Evolutionary conservation across 495 filamentous ascomycete genomes (phyloP).

Genomic region (Endocarpon pusillum): DNA sequence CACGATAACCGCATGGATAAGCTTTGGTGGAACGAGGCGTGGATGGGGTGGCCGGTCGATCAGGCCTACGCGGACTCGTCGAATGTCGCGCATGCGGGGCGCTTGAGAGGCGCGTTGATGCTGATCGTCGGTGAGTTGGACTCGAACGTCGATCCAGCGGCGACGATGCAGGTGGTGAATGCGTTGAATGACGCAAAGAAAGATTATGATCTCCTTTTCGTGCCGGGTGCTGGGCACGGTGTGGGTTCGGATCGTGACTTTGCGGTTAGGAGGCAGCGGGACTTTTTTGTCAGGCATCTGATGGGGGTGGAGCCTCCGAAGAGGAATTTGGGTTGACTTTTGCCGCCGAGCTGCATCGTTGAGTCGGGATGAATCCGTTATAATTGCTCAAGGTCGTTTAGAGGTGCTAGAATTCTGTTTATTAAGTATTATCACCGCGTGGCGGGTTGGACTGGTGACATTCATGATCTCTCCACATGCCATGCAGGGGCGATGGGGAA

Average conservation of each 20-base stretch:
- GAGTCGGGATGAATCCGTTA: not conserved
- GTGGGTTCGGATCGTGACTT: constrained; percentile 4
- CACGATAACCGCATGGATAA: constrained; percentile 15
- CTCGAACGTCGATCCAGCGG: constrained; percentile 10
- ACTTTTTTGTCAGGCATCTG: constrained; percentile 10
- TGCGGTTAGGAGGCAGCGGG: constrained; percentile 5
- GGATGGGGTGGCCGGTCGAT: constrained; percentile 13
- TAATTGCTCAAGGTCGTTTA: too few relatives aligned
- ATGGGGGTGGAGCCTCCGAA: constrained; percentile 5
- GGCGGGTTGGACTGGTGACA: too few relatives aligned
- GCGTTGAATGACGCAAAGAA: constrained; percentile 10
- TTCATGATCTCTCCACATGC: too few relatives aligned
- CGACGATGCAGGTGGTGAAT: constrained; percentile 11
- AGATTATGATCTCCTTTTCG: constrained; percentile 10
- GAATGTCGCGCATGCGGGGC: constrained; percentile 11
- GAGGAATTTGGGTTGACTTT: not conserved
- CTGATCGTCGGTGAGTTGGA: constrained; percentile 12
- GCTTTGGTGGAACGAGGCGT: constrained; percentile 14
- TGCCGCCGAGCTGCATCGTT: too few relatives aligned
- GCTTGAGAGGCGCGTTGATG: constrained; percentile 9
- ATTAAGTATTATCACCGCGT: too few relatives aligned
- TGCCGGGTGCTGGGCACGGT: constrained; percentile 9
- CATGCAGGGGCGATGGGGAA: too few relatives aligned
- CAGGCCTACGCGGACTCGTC: constrained; percentile 9
- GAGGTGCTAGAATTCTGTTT: too few relatives aligned